Conservation (phyloP, 305 asterid genomes). For the Solanum hybrid region DNA sequence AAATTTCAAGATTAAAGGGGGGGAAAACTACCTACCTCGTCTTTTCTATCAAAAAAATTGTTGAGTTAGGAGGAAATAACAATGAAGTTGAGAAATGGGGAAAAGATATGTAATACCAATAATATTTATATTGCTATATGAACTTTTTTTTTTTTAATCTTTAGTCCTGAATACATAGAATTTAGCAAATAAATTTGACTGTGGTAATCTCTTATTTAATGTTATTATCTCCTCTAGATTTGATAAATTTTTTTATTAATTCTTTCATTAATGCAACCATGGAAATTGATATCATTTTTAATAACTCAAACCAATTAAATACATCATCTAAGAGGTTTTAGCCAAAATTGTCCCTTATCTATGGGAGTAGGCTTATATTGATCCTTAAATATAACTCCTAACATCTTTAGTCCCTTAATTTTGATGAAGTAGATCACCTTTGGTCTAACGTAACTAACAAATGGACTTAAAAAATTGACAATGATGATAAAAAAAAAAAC, state of each 20-base stretch:
- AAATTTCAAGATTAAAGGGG: not conserved
- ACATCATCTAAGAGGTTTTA: not conserved
- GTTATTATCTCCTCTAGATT: not conserved
- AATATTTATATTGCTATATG: not conserved
- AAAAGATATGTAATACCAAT: not conserved
- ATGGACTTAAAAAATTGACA: not conserved
- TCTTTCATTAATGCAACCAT: not conserved
- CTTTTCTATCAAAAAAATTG: not conserved
- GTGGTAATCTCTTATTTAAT: not conserved
- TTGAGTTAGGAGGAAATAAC: not conserved
- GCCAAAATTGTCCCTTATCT: not conserved
- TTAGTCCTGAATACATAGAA: not conserved
- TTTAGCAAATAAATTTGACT: not conserved
- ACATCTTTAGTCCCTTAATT: not conserved
- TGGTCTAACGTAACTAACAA: not conserved
- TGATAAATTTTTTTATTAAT: not conserved
- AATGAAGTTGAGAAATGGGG: not conserved
- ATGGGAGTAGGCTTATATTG: not conserved
- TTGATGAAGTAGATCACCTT: not conserved
- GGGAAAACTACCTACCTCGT: not conserved
- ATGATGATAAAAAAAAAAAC: not conserved
- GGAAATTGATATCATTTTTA: not conserved
- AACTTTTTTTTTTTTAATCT: not conserved
- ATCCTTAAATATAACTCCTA: not conserved
- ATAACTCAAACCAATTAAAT: not conserved